Evolutionary conservation across 2,329 filamentous ascomycete genomes (phyloP), one percentile per base, ranked within the genome.

Genomic region (Leptographium radiaticola): DNA sequence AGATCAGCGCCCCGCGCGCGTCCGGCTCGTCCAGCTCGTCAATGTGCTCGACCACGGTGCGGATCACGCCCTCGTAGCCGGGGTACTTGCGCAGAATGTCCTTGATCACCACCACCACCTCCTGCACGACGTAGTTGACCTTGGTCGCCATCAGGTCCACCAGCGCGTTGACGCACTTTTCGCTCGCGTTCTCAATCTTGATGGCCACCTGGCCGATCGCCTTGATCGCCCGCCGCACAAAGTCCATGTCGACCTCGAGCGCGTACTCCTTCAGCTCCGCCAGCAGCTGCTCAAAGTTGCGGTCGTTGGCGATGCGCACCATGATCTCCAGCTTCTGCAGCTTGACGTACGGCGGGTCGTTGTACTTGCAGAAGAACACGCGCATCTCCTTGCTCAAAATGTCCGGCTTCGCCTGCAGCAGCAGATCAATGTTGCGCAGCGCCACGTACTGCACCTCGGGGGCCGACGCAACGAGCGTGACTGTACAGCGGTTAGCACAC

Each of bases 351-450:
- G 89, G 89, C 2, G 93, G 91, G 62, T 98, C 93, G 66, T 97
- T 97, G 74, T 98, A 98, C 72, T 98, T 98, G 84, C 93, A 98
- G 73, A 98, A 98, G 73, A 98, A 98, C 10, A 98, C 93, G 46
- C 93, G 83, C 64, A 98, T 82, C 69, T 98, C 93, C 69, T 97
- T 97, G 75, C 88, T 95, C 11, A 98, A 77, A 54, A 98, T 96
- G 61, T 95, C 90, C 12, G 93, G 89, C 68, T 96, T 91, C 62
- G 94, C 93, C 68, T 98, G 93, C 31, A 98, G 77, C 7, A 98
- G 76, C 38, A 98, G 80, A 62, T 98, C 93, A 64, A 98, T 98
- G 68, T 98, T 98, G 59, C 91, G 79, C 50, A 98, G 73, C 15
- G 93, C 93, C 54, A 98, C 93, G 66, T 98, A 98, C 70, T 98